Conservation (phyloP, 108 stramenopile genomes). For the Skeletonema grethae region DNA sequence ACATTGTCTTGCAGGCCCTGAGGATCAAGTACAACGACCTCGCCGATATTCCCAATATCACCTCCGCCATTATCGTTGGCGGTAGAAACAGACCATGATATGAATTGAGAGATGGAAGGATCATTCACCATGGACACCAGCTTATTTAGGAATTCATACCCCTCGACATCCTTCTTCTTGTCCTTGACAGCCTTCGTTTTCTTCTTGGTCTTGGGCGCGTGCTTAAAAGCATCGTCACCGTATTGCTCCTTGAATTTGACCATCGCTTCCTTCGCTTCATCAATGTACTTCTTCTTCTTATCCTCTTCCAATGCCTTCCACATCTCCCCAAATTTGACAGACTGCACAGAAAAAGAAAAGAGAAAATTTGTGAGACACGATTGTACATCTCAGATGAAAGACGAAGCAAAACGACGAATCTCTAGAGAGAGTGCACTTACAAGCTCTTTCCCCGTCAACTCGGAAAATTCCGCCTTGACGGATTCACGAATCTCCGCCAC, state of each 20-base stretch:
- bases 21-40: slow-evolving; percentile 53
- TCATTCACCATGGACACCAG: slow-evolving; percentile 43
- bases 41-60: slow-evolving; percentile 25
- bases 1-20: slow-evolving; percentile 32
- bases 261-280: neutral
- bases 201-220: neutral
- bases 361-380: neutral
- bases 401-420: neutral
- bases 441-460: neutral
- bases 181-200: neutral
- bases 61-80: slow-evolving; percentile 11
- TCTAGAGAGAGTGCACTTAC: neutral
- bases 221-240: neutral
- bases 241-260: slow-evolving; percentile 1
- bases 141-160: neutral
- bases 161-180: neutral
- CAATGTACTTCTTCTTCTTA: neutral
- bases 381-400: neutral
- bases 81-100: slow-evolving; percentile 38
- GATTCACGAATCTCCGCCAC: neutral
- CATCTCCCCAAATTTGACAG: neutral
- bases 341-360: neutral
- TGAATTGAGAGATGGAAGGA: slow-evolving; percentile 22
- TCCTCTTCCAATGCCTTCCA: slow-evolving; percentile 1
- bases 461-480: neutral